Percentiles rank a stretch among this genome's conserved stretches.
These are phyloP conservation scores for Magnolia changhungtana DNA, from an alignment of 164 flowering plant genomes.

Conservation along the genomic window DNA sequence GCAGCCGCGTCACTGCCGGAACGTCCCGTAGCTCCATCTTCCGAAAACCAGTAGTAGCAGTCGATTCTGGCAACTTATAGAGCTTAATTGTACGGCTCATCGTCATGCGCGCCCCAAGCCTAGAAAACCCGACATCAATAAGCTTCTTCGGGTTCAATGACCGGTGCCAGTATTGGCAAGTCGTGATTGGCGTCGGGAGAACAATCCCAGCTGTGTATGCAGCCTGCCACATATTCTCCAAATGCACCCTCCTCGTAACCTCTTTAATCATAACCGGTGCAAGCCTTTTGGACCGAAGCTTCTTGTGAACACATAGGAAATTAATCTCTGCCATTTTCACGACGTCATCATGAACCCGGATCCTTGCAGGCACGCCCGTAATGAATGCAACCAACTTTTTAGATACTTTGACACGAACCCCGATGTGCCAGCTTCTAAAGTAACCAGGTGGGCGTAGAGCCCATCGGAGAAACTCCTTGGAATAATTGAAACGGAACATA, in stretches of 20 bases:
- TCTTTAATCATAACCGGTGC: slow-evolving; percentile 60
- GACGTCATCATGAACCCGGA: slow-evolving; percentile 33
- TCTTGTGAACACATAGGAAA: slow-evolving; percentile 56
- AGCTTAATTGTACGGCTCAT: slow-evolving; percentile 61
- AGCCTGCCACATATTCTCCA: slow-evolving; percentile 59
- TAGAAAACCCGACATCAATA: slow-evolving; percentile 61
- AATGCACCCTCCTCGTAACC: slow-evolving; percentile 49
- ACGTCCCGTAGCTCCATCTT: slow-evolving; percentile 47
- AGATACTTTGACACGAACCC: slow-evolving; percentile 43
- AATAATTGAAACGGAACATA: slow-evolving; percentile 56
- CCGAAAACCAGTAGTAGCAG: slow-evolving; percentile 48
- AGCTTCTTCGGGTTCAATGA: slow-evolving; percentile 56
- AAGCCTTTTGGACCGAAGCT: slow-evolving; percentile 45
- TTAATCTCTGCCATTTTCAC: slow-evolving; percentile 52
- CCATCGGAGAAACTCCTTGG: slow-evolving; percentile 52
- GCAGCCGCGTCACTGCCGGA: slow-evolving; percentile 48
- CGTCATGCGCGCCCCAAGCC: slow-evolving; percentile 59
- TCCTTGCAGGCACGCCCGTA: slow-evolving; percentile 50
- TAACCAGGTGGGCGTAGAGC: slow-evolving; percentile 50
- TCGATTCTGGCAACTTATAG: slow-evolving; percentile 45
- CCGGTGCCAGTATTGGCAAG: slow-evolving; percentile 58
- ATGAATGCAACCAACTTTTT: slow-evolving; percentile 53
- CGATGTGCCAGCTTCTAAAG: slow-evolving; percentile 53
- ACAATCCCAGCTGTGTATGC: slow-evolving; percentile 60
- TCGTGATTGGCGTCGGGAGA: slow-evolving; percentile 50